Evolutionary conservation across 768 basidiomycete genomes (phyloP).

Genomic region (Clitopilus passeckerianus): DNA sequence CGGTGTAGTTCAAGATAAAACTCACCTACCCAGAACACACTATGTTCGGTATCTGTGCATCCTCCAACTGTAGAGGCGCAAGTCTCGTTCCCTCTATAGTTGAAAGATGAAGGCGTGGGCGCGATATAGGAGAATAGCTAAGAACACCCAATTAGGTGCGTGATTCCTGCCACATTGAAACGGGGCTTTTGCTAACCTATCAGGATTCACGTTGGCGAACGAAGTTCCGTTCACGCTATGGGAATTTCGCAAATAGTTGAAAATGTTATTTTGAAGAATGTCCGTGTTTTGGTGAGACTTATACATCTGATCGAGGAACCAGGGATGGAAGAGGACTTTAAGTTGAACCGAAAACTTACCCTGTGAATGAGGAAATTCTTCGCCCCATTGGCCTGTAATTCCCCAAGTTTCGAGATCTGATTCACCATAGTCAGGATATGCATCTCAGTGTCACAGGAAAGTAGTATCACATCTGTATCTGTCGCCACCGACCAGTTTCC

Average conservation of each 20-base stretch:
- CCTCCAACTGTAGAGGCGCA: constrained; percentile 24
- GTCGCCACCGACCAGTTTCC: constrained; percentile 16
- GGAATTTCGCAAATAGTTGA: constrained; percentile 18
- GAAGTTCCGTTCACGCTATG: constrained; percentile 21
- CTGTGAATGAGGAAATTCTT: constrained; percentile 25
- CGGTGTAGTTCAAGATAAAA: constrained; percentile 1
- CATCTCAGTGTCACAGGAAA: not conserved
- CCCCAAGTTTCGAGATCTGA: constrained; percentile 19
- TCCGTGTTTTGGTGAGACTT: constrained; percentile 20
- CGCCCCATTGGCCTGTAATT: constrained; percentile 23
- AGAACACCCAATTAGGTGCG: not conserved
- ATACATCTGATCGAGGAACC: constrained; percentile 18
- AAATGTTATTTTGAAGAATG: constrained; percentile 20
- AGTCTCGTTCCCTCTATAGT: constrained; percentile 21
- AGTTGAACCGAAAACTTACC: constrained; percentile 5
- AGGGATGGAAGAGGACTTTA: not conserved
- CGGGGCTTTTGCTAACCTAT: constrained; percentile 15
- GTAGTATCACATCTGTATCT: constrained; percentile 17
- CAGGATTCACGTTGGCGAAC: constrained; percentile 23
- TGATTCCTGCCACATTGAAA: too few relatives aligned
- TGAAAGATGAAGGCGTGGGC: constrained; percentile 15
- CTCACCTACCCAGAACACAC: constrained; percentile 25
- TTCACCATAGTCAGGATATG: not conserved
- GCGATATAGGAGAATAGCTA: constrained; percentile 21
- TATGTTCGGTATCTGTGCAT: constrained; percentile 22